Percentiles rank a stretch among this genome's conserved stretches.
These are phyloP conservation scores for Pyrenula massariospora DNA, from an alignment of 495 filamentous ascomycete genomes.

Conservation along the genomic window DNA sequence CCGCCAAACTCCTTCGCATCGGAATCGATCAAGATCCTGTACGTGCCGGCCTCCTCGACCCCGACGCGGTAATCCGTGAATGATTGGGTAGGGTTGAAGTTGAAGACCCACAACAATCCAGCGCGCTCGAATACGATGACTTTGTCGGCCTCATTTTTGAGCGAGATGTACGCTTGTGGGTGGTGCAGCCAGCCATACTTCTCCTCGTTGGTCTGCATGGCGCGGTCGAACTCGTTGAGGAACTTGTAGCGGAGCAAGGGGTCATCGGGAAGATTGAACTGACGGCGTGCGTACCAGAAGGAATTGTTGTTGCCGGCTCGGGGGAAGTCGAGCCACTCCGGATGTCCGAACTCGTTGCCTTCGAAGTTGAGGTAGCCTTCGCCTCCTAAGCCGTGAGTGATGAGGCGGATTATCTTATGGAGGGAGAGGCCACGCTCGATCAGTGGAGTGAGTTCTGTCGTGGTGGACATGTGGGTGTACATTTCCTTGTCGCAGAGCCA, in stretches of 20 bases:
- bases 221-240: slow-evolving; percentile 87
- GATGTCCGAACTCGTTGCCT: slow-evolving; percentile 97
- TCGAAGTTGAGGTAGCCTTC: slow-evolving; percentile 98
- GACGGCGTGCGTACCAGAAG: slow-evolving; percentile 93
- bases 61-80: slow-evolving; percentile 90
- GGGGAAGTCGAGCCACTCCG: slow-evolving; percentile 98
- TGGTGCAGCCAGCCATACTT: slow-evolving; percentile 91
- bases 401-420: slow-evolving; percentile 92
- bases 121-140: slow-evolving; percentile 92
- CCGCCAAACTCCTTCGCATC: slow-evolving; percentile 74
- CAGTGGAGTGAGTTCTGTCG: slow-evolving; percentile 72
- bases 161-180: slow-evolving; percentile 75
- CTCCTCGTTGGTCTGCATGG: slow-evolving; percentile 75
- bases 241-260: slow-evolving; percentile 74
- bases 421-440: slow-evolving; percentile 85
- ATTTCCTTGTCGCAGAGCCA: slow-evolving; percentile 96
- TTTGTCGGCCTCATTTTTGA: slow-evolving; percentile 93
- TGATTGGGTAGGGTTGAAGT: slow-evolving; percentile 81
- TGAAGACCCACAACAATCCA: slow-evolving; percentile 87
- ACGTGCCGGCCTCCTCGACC: slow-evolving; percentile 72
- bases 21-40: slow-evolving; percentile 75
- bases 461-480: slow-evolving; percentile 92
- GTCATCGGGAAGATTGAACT: slow-evolving; percentile 89
- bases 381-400: slow-evolving; percentile 89
- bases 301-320: slow-evolving; percentile 89